These are phyloP conservation scores for Acanthamoeba comandoni DNA, from an alignment of 208 protist genomes.

Conservation along the genomic window DNA sequence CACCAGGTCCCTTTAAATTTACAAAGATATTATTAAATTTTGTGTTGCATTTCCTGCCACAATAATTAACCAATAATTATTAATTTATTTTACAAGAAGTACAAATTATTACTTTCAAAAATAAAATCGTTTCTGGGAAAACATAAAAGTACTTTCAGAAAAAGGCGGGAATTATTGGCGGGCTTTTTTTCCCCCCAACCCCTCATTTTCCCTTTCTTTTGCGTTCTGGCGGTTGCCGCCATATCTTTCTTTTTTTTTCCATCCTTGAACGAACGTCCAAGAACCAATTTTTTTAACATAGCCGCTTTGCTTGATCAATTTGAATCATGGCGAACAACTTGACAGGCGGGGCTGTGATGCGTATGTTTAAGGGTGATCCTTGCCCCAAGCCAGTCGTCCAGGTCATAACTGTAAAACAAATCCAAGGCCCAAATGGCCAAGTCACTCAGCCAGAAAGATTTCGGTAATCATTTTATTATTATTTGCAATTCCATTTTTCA, in stretches of 20 bases:
- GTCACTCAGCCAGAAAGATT: slow-evolving; percentile 43
- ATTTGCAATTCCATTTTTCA: neutral
- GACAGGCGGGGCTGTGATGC: slow-evolving; percentile 25
- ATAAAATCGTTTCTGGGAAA: neutral
- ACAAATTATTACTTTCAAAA: slow-evolving; percentile 1
- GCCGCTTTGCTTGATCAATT: neutral
- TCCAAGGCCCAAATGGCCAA: slow-evolving; percentile 55
- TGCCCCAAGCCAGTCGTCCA: slow-evolving; percentile 40
- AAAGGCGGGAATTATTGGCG: too few species aligned
- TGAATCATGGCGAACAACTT: neutral
- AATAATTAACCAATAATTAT: too few species aligned
- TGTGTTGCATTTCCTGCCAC: too few species aligned
- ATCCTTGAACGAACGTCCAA: neutral
- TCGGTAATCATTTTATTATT: slow-evolving; percentile 4
- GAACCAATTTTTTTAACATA: neutral
- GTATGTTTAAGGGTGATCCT: slow-evolving; percentile 59
- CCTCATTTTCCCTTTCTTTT: too few species aligned
- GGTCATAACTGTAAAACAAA: slow-evolving; percentile 61
- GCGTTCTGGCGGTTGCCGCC: too few species aligned
- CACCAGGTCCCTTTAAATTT: too few species aligned
- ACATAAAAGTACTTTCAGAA: too few species aligned
- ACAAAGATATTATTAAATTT: too few species aligned
- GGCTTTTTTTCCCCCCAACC: too few species aligned
- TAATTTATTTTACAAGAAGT: neutral
- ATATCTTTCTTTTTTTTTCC: slow-evolving; percentile 29